phyloP scores from a whole-genome alignment of 164 flowering plant species.

The Echeveria elegans region DNA sequence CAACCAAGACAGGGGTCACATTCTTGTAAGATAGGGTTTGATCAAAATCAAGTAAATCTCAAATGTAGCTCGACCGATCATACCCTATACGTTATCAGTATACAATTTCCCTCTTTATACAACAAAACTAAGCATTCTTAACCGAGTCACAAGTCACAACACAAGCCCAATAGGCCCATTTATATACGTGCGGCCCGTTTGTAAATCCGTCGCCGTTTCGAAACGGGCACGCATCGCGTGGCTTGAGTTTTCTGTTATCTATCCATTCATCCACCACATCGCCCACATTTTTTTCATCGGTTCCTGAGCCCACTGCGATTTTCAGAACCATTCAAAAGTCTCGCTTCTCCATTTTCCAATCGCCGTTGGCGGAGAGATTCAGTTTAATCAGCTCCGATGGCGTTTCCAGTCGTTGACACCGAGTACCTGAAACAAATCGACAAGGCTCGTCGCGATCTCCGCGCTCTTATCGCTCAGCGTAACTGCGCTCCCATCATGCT shows the following conservation, averaged over 20 bases:
- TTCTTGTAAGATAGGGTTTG: background rate
- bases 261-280: background rate
- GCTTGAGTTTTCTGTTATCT: background rate
- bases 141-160: background rate
- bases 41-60: background rate
- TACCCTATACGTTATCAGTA: too few relatives aligned
- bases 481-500: conserved; percentile 96
- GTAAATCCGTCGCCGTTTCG: background rate
- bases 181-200: background rate
- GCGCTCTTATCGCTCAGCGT: conserved; percentile 70
- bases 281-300: background rate
- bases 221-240: conserved; percentile 16
- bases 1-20: background rate
- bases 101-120: too few relatives aligned
- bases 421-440: conserved; percentile 79
- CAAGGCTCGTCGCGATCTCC: conserved; percentile 87
- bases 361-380: background rate
- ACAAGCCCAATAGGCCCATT: background rate
- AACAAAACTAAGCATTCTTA: conserved; percentile 26
- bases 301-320: too few relatives aligned
- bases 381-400: too few relatives aligned
- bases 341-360: background rate
- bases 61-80: conserved; percentile 26
- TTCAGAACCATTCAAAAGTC: background rate
- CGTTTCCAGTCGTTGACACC: conserved; percentile 59